Conservation (phyloP, 768 basidiomycete genomes). For the Kwoniella dendrophila region DNA sequence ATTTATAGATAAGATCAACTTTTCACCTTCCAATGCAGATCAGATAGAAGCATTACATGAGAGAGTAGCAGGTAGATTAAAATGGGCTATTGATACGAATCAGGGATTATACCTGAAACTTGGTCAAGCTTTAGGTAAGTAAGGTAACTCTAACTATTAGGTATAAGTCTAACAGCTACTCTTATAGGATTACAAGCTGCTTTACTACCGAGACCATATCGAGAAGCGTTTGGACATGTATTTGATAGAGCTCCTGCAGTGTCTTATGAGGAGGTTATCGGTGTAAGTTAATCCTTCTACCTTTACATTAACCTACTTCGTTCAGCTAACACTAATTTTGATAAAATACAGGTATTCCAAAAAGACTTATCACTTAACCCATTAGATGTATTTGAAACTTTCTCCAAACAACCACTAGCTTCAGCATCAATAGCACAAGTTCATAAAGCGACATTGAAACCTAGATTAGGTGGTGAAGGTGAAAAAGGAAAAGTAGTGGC, state of each 20-base stretch:
- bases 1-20: conserved; percentile 85
- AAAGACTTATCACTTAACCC: conserved; percentile 63
- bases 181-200: conserved; percentile 79
- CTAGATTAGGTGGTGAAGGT: conserved; percentile 43
- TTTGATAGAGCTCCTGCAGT: conserved; percentile 90
- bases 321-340: neutral
- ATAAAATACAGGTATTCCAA: conserved; percentile 58
- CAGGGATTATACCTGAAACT: conserved; percentile 64
- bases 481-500: conserved; percentile 68
- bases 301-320: neutral
- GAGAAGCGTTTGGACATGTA: conserved; percentile 75
- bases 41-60: conserved; percentile 79
- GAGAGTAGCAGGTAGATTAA: conserved; percentile 77
- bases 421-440: conserved; percentile 93
- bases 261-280: conserved; percentile 68
- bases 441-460: conserved; percentile 69
- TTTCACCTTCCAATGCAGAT: conserved; percentile 67
- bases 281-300: conserved; percentile 57
- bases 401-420: conserved; percentile 75
- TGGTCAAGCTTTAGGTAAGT: conserved; percentile 49
- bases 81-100: conserved; percentile 69
- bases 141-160: neutral
- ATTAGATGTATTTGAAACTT: conserved; percentile 73
- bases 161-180: conserved; percentile 8
- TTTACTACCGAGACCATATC: conserved; percentile 77